Evolutionary conservation across 805 yeast genomes (phyloP), one percentile per base, ranked within the genome.

Genomic region (Teunomyces pallodes): DNA sequence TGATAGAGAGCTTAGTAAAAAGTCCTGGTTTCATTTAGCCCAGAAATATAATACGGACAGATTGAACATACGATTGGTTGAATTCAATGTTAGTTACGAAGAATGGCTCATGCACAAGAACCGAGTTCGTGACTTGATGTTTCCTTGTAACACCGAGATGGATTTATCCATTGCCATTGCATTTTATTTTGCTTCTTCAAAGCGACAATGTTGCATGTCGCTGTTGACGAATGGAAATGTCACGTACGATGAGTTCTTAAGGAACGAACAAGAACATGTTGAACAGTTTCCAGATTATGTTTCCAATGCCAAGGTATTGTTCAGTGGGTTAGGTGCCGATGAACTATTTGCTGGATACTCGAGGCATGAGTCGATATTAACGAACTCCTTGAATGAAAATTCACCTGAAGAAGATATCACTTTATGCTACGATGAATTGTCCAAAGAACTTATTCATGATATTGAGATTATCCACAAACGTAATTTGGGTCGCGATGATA

Each of bases 261-360:
- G 9, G 2, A 40, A 58, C 29, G 57, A 51, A 13, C 10, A 38
- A 0, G 26, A 29, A 10, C 51, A 51, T 40, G 20, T 43, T 9
- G 28, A 16, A 0, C 20, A 20, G 5, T 46, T 60, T 14, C n/a
- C 39, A 40, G 47, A 54, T 6, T 86, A 83, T 56, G 53, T 60
- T 2, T 79, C 90, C 14, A 62, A 66, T 7, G 79, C 90, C 7
- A 79, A 82, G 54, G 96, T 94, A 0, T 64, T 94, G 7, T 71
- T 94, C 31, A 88, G 96, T 46, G 99, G 99, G 0, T 73, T 94
- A 9, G 99, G 99, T 1, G 99, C 99, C 0, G 99, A 94, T 68
- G 99, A 94, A 65, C 68, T 94, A 14, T 91, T 87, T 72, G 99
- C 96, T 0, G 99, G 99, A 0, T 94, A 94, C 63, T 87, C 96